These are phyloP conservation scores for Ustilago sp. DNA, from an alignment of 1,284 basidiomycete genomes.

Conservation along the genomic window DNA sequence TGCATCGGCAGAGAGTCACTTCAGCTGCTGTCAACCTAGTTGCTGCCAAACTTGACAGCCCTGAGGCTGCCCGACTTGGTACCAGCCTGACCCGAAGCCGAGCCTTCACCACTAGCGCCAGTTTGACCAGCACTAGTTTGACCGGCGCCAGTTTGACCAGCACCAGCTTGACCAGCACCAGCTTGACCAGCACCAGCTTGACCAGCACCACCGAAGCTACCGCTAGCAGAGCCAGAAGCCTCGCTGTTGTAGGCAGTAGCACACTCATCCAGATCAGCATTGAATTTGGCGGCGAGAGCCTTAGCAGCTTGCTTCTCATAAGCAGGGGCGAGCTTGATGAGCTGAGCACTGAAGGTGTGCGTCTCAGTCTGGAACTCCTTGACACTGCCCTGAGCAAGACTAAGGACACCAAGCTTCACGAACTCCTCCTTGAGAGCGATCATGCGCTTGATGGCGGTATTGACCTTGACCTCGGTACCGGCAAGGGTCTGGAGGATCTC, in stretches of 20 bases:
- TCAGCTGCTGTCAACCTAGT: not conserved
- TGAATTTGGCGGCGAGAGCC: constrained; percentile 10
- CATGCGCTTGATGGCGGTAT: not conserved
- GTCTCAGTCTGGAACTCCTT: constrained; percentile 13
- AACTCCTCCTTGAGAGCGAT: constrained; percentile 20
- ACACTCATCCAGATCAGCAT: constrained; percentile 7
- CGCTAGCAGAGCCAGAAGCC: not conserved
- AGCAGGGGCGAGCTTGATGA: constrained; percentile 18
- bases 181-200: not conserved
- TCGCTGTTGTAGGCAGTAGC: constrained; percentile 8
- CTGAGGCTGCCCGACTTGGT: not conserved
- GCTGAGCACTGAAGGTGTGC: constrained; percentile 1
- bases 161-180: too few species aligned
- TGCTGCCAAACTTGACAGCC: not conserved
- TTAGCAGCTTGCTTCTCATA: constrained; percentile 9
- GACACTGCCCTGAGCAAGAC: not conserved
- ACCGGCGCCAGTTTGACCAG: too few species aligned
- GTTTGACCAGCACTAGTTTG: not conserved
- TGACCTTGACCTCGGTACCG: constrained; percentile 23
- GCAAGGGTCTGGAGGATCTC: constrained; percentile 9
- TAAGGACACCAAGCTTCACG: constrained; percentile 15
- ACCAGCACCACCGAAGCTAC: not conserved
- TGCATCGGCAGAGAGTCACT: not conserved
- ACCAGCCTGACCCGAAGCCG: not conserved
- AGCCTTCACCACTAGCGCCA: not conserved